These are phyloP conservation scores for Globisporangium cylindrosporum DNA, from an alignment of 352 stramenopile species.

Conservation along the genomic window DNA sequence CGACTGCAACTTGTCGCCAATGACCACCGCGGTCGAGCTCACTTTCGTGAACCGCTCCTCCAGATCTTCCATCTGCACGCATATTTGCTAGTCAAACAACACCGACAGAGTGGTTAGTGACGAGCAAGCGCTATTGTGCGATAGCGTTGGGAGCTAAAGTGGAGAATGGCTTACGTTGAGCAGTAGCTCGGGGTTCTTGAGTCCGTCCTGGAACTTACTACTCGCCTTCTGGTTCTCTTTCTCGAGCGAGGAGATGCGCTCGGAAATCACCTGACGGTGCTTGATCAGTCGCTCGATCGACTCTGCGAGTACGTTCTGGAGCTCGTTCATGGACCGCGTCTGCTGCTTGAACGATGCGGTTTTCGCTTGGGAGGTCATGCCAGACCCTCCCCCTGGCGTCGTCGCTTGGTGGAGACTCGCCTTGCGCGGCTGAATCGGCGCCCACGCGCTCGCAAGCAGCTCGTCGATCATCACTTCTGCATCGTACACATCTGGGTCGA, in stretches of 20 bases:
- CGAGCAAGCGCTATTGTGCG: background rate
- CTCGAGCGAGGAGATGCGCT: conserved; percentile 56
- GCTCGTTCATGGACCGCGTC: conserved; percentile 60
- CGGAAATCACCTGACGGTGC: conserved; percentile 55
- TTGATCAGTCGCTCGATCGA: conserved; percentile 57
- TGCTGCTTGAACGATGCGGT: conserved; percentile 50
- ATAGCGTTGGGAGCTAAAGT: too few relatives aligned
- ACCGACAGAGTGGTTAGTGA: background rate
- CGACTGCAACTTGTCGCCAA: conserved; percentile 61
- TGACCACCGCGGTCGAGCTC: conserved; percentile 73
- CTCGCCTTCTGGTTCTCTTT: conserved; percentile 59
- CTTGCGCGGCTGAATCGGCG: conserved; percentile 19
- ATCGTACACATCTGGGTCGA: conserved; percentile 30
- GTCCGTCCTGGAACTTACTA: conserved; percentile 59
- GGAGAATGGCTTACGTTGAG: conserved; percentile 32
- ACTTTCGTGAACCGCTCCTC: conserved; percentile 87
- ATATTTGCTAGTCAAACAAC: conserved; percentile 44
- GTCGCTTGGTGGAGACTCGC: conserved; percentile 12
- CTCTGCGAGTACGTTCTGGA: conserved; percentile 51
- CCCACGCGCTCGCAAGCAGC: conserved; percentile 61
- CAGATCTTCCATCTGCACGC: conserved; percentile 74
- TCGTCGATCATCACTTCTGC: conserved; percentile 80
- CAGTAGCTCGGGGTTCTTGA: conserved; percentile 55
- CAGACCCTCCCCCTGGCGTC: background rate
- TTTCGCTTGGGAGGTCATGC: conserved; percentile 7